Evolutionary conservation across 768 basidiomycete genomes (phyloP).

Genomic region (Tylopilus rubrobrunneus): DNA sequence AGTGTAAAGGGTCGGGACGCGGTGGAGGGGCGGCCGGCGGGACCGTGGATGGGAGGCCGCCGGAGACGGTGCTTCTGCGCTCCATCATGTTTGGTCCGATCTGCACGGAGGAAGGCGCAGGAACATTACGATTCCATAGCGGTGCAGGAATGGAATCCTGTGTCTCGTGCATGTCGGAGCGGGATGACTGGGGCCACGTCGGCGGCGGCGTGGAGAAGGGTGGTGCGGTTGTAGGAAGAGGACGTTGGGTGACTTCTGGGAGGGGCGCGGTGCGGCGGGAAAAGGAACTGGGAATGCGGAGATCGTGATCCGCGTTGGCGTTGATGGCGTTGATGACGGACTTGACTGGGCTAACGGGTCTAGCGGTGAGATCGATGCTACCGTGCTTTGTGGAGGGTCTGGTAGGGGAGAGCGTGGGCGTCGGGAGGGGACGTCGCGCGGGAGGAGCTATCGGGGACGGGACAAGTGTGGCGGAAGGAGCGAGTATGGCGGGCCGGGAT

Average conservation of each 20-base stretch:
- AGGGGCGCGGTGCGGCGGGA: slow-evolving; percentile 19
- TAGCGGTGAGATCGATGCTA: slow-evolving; percentile 22
- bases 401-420: slow-evolving; percentile 1
- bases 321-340: slow-evolving; percentile 2
- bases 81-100: slow-evolving; percentile 16
- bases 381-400: slow-evolving; percentile 16
- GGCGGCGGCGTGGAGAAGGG: slow-evolving; percentile 10
- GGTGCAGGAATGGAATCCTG: slow-evolving; percentile 36
- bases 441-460: slow-evolving; percentile 13
- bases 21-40: neutral
- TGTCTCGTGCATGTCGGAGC: slow-evolving; percentile 5
- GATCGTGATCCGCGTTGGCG: slow-evolving; percentile 15
- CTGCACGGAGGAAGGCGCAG: slow-evolving; percentile 18
- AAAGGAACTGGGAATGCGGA: slow-evolving; percentile 22
- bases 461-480: slow-evolving; percentile 17
- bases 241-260: slow-evolving; percentile 6
- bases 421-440: slow-evolving; percentile 23
- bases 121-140: slow-evolving; percentile 40
- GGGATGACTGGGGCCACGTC: slow-evolving; percentile 11
- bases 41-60: slow-evolving; percentile 1
- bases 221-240: neutral
- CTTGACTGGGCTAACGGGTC: slow-evolving; percentile 22
- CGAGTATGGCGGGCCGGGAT: slow-evolving; percentile 29
- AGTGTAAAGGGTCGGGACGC: slow-evolving; percentile 1
- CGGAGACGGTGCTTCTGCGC: slow-evolving; percentile 28